Conservation (phyloP, 176 grass and related monocot genomes). For the Calamus simplicifolius region DNA sequence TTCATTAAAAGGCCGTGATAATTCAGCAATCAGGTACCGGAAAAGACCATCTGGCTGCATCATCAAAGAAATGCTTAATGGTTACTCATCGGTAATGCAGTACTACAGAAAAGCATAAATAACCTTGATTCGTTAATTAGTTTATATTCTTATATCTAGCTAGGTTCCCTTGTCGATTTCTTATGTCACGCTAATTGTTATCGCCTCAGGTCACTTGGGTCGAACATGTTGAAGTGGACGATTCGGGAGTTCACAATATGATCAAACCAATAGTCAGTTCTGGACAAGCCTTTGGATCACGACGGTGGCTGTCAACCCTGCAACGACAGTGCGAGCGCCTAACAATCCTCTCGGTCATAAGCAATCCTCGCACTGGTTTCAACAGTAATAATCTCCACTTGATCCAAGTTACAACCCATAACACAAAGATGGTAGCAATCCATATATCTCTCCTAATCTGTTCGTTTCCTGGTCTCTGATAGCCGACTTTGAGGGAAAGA, state of each 20-base stretch:
- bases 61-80: constrained; percentile 29
- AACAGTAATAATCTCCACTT: neutral
- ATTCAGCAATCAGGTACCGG: constrained; percentile 15
- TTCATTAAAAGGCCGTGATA: constrained; percentile 23
- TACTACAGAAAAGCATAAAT: neutral
- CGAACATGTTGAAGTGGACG: constrained; percentile 51
- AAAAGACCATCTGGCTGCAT: constrained; percentile 60
- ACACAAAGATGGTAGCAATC: neutral
- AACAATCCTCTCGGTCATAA: constrained; percentile 23
- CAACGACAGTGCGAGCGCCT: constrained; percentile 37
- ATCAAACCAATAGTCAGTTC: constrained; percentile 21
- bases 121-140: neutral
- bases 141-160: too few relatives aligned
- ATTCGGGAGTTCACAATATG: constrained; percentile 17
- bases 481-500: constrained; percentile 32
- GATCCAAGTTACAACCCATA: neutral
- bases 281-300: constrained; percentile 46
- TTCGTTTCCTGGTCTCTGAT: neutral
- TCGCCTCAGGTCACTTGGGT: constrained; percentile 35
- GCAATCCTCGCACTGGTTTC: constrained; percentile 8
- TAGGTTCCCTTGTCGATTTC: too few relatives aligned
- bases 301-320: constrained; percentile 31
- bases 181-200: neutral
- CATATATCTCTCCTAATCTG: neutral
- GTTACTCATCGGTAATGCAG: constrained; percentile 44